Evolutionary conservation across 2,329 filamentous ascomycete species (phyloP).

Genomic region (Cordyceps tenuipes): DNA sequence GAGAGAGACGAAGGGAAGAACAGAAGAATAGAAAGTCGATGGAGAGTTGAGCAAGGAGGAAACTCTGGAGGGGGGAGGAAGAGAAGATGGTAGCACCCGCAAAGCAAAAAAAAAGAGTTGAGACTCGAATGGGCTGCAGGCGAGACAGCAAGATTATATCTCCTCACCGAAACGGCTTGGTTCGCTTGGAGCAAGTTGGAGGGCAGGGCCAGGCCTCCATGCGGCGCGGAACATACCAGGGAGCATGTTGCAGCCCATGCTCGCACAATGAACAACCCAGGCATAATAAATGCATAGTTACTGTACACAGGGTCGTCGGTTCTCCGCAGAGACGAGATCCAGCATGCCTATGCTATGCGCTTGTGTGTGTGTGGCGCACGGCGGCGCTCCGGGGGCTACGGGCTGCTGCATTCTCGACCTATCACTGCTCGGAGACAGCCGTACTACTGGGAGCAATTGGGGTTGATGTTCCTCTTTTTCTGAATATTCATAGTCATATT

Average conservation of each 20-base stretch:
- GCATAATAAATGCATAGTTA: too few species aligned
- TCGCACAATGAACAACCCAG: background rate
- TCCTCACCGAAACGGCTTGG: too few species aligned
- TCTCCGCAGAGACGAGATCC: background rate
- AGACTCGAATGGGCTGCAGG: background rate
- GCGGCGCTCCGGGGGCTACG: background rate
- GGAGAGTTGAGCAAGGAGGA: background rate
- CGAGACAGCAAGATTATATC: constrained; percentile 11
- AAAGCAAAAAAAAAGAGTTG: constrained; percentile 11
- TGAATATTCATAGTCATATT: background rate
- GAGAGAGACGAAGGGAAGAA: constrained; percentile 8
- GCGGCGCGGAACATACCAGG: background rate
- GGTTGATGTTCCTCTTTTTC: too few species aligned
- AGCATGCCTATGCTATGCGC: background rate
- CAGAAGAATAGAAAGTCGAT: background rate
- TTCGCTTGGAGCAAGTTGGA: background rate
- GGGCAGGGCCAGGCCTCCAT: background rate
- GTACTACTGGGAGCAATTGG: too few species aligned
- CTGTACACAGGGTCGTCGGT: background rate
- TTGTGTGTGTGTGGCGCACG: background rate
- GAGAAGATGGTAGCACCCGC: background rate
- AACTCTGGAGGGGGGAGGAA: background rate
- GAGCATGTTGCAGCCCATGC: background rate
- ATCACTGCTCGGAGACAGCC: background rate
- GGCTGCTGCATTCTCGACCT: background rate